These are phyloP conservation scores for Chaetomium globosum DNA, from an alignment of 2,329 filamentous ascomycete genomes.

Conservation along the genomic window DNA sequence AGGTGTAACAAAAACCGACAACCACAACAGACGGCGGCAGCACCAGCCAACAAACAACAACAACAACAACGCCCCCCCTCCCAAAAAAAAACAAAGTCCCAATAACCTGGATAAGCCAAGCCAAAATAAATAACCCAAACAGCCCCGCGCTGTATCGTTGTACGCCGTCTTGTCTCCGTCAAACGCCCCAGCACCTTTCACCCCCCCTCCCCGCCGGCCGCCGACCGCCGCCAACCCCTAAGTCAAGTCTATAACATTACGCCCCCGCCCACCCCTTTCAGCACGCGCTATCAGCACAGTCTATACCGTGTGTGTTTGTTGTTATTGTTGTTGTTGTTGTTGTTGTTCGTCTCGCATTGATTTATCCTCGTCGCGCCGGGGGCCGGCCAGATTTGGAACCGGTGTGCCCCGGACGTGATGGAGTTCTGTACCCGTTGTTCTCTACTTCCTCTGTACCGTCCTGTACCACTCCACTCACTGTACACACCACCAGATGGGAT, in stretches of 20 bases:
- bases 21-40: too few species aligned
- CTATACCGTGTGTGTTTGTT: neutral
- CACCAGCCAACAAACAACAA: neutral
- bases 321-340: conserved; percentile 2
- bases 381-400: neutral
- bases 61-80: neutral
- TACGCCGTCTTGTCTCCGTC: conserved; percentile 32
- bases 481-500: too few species aligned
- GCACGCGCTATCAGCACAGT: conserved; percentile 12
- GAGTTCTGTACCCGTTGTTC: neutral
- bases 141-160: conserved; percentile 26
- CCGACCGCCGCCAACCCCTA: neutral
- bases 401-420: neutral
- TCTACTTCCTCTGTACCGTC: neutral
- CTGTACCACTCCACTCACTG: too few species aligned
- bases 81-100: neutral
- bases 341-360: conserved; percentile 1
- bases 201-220: neutral
- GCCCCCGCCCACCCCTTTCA: neutral
- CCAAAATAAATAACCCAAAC: conserved; percentile 12
- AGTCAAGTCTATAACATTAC: conserved; percentile 31
- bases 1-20: neutral
- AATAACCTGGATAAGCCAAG: conserved; percentile 14
- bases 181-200: conserved; percentile 29
- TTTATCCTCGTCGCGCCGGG: neutral